Conservation (phyloP, 306 rosid genomes). For the Prinsepia uniflora region DNA sequence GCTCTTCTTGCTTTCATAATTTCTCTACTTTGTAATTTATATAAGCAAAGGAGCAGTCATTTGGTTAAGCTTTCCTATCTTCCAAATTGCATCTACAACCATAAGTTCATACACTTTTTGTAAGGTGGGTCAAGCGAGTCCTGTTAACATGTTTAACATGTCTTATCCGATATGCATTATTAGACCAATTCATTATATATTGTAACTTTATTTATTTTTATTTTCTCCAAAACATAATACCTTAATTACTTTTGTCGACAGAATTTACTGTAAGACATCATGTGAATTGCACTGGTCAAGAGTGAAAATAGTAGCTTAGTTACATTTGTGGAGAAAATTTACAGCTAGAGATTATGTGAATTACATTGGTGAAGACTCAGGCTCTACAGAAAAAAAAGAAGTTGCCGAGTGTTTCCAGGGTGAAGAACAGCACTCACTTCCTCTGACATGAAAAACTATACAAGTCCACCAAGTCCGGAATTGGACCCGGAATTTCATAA, state of each 20-base stretch:
- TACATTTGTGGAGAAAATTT: neutral
- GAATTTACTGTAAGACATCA: too few species aligned
- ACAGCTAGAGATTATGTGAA: too few species aligned
- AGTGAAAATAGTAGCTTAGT: neutral
- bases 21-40: neutral
- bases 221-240: neutral
- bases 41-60: neutral
- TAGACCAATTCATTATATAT: too few species aligned
- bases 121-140: too few species aligned
- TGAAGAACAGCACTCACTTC: neutral
- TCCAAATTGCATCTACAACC: neutral
- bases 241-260: neutral
- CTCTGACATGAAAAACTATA: neutral
- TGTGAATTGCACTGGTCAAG: neutral
- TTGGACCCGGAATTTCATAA: slow-evolving; percentile 1
- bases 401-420: neutral
- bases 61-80: neutral
- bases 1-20: neutral
- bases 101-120: too few species aligned
- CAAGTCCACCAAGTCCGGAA: neutral
- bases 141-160: too few species aligned
- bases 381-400: too few species aligned
- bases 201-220: too few species aligned
- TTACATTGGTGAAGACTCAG: neutral
- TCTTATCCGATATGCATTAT: too few species aligned